phyloP scores from a whole-genome alignment of 2,329 filamentous ascomycete genomes.

The Ceratocystis diversiconidia region DNA sequence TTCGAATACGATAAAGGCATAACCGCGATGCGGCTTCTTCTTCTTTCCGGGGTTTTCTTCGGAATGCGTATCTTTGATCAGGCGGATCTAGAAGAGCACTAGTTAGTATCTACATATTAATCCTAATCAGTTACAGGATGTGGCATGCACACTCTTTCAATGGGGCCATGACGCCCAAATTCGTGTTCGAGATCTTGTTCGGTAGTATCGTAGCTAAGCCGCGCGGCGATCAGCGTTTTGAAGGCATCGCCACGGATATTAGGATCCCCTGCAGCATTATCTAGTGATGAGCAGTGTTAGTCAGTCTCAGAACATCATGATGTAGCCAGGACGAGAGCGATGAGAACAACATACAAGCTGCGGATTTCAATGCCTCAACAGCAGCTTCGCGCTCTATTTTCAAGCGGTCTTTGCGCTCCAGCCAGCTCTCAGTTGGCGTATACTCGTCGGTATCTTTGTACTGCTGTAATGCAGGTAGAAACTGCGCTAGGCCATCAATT shows the following conservation, averaged over 20 bases:
- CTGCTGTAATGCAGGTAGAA: conserved; percentile 55
- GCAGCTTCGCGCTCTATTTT: conserved; percentile 64
- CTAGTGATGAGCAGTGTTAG: conserved; percentile 30
- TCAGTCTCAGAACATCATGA: background rate
- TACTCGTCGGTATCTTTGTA: conserved; percentile 69
- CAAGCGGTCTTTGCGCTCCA: conserved; percentile 72
- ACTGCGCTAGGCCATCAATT: conserved; percentile 61
- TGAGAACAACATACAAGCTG: conserved; percentile 8
- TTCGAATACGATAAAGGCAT: conserved; percentile 94
- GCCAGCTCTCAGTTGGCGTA: conserved; percentile 78
- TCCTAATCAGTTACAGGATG: background rate
- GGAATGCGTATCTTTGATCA: conserved; percentile 63
- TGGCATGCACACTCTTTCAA: conserved; percentile 59
- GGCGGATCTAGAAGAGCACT: conserved; percentile 54
- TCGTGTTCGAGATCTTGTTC: conserved; percentile 84
- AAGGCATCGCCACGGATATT: conserved; percentile 89
- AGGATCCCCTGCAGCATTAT: conserved; percentile 68
- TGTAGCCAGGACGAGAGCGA: background rate
- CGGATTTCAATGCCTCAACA: conserved; percentile 48
- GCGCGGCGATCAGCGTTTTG: conserved; percentile 84
- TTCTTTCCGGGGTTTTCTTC: conserved; percentile 59
- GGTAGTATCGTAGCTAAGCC: conserved; percentile 77
- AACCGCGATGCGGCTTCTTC: conserved; percentile 71
- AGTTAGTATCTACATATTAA: conserved; percentile 19
- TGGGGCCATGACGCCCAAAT: conserved; percentile 83